Base-by-base conservation (phyloP, 2,329 filamentous ascomycete genomes). In the Fusarium foetens region DNA sequence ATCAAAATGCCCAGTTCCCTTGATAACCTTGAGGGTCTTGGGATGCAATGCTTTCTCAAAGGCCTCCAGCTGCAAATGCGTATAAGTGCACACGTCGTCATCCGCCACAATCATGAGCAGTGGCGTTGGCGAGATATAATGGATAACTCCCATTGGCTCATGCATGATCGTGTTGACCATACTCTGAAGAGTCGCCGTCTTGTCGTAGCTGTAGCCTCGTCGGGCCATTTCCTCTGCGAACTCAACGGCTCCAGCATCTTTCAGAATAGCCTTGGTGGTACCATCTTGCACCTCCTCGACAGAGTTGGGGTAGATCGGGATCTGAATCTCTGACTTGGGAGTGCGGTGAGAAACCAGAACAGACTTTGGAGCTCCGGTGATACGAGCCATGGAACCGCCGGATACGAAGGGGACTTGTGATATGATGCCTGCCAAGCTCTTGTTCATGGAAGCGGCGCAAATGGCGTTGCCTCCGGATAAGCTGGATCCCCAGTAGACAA, bases 311-410 rank as follows among this genome's bases (percentile, higher is more conserved):
- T 31, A 48, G 10, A 48, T 48, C 13, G 45, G 45, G 9, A 48
- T 29, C 3, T n/a, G 21, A 4, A 48, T 31, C 6, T 48, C 27
- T 17, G 45, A 17, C 1, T 12, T 10, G 0, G 9, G 9, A 0
- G 10, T 12, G 14, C 27, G 45, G 2, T 12, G 9, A 17, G 45
- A 11, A 0, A 48, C 27, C 0, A 48, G 14, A 17, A 48, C 0
- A 0, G 45, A 2, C 12, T 31, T 31, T 0, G 45, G 27, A 5
- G 45, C 45, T 17, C 27, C 45, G 1, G 45, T 48, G 14, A 48
- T 29, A 3, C 45, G 27, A 29, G 21, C 45, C 45, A 48, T 48
- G 14, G 45, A 29, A n/a, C 45, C 45, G 9, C 45, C 45, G 4
- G 45, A 48, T 2, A 48, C 21, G 7, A 48, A 48, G 1, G 27